Evolutionary conservation across 2,329 filamentous ascomycete species (phyloP).

Genomic region (Malbranchea cinnamomea): DNA sequence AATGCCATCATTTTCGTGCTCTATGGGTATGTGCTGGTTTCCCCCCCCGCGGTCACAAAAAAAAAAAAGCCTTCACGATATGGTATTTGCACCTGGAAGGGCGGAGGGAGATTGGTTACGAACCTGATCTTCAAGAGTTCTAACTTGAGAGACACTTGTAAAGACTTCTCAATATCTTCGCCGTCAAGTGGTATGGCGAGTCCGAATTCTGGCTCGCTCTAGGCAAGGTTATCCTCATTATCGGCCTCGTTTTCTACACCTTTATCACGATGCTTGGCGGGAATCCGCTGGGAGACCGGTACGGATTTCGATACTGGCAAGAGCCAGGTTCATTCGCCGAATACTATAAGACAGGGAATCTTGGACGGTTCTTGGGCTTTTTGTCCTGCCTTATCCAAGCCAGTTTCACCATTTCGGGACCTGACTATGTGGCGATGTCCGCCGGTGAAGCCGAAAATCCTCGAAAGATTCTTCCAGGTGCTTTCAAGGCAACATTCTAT

Average conservation of each 20-base stretch:
- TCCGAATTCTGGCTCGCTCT: constrained; percentile 61
- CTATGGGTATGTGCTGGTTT: constrained; percentile 23
- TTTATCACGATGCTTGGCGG: constrained; percentile 74
- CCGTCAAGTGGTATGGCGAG: constrained; percentile 61
- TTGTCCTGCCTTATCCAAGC: constrained; percentile 59
- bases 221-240: constrained; percentile 56
- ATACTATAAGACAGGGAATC: constrained; percentile 45
- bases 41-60: no score
- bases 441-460: constrained; percentile 60
- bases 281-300: constrained; percentile 56
- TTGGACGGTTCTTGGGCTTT: constrained; percentile 65
- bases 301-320: constrained; percentile 57
- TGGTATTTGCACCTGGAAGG: no score
- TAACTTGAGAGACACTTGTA: no score
- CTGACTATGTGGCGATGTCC: constrained; percentile 49
- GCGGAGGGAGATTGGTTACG: no score
- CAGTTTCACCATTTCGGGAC: constrained; percentile 52
- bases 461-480: constrained; percentile 52
- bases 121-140: no score
- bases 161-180: constrained; percentile 51
- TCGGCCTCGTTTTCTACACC: constrained; percentile 59
- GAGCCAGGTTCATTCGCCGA: constrained; percentile 55
- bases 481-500: constrained; percentile 68
- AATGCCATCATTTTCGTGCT: constrained; percentile 31
- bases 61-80: no score